Base-by-base conservation (phyloP, 2,329 filamentous ascomycete genomes). In the Ilyonectria mors-panacis region DNA sequence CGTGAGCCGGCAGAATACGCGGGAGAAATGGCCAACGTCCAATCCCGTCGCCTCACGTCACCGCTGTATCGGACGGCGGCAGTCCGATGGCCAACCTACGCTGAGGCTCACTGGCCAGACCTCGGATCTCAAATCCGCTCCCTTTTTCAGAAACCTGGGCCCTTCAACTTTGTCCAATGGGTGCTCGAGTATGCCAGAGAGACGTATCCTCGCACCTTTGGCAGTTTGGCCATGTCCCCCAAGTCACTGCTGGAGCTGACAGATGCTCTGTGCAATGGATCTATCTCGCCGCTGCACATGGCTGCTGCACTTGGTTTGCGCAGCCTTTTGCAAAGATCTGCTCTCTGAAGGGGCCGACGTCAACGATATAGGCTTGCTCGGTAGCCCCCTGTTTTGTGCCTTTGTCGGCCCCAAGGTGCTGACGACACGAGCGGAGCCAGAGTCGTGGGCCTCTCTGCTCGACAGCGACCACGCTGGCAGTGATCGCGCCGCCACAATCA, bases 81-180 rank as follows among this genome's bases (percentile, higher is more conserved):
- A 6, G 63, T 50, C 0, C 55, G 57, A 4, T 81, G 81, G 76
- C 75, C 75, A 6, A 26, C 63, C 2, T 69, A 77, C 28, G 77
- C 74, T 4, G 70, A 75, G 10, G 56, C 59, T 2, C 70, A 78
- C 63, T 81, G 80, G 80, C 33, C 67, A 10, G 70, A 71, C 6
- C 62, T 80, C 3, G 39, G 69, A 37, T 51, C 71, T 1, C 69
- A 77, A 15, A 70, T 81, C 13, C 70, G 69, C 10, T 58, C 68
- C 7, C 72, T 82, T 5, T 81, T 82, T 54, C 63, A 67, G 2
- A 50, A 64, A 0, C 62, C 73, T 0, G 74, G 67, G 23, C 70
- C 74, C 1, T 76, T 72, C 53, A 79, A 76, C 64, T 80, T 82
- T 35, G 74, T 78, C 10, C 80, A 81, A 21, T 82, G 81, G 80